phyloP scores from a whole-genome alignment of 495 filamentous ascomycete species.

The Aspergillus coremiiformis region DNA sequence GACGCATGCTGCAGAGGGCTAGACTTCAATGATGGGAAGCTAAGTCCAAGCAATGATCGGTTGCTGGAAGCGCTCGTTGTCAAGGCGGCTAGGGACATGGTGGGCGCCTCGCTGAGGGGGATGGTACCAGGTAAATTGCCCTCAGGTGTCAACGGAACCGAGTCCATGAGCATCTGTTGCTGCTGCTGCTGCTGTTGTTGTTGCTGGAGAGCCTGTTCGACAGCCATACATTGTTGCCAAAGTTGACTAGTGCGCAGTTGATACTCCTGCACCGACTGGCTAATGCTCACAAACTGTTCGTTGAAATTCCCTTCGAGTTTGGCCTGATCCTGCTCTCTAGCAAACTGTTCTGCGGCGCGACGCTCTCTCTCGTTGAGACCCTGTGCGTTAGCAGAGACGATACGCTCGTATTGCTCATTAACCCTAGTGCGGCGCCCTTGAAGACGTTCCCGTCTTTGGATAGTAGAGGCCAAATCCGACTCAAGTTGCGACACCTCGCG shows the following conservation, averaged over 20 bases:
- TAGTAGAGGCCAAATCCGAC: slow-evolving; percentile 55
- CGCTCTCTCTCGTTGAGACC: slow-evolving; percentile 69
- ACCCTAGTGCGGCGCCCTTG: slow-evolving; percentile 67
- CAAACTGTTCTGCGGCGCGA: slow-evolving; percentile 59
- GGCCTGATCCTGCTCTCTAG: slow-evolving; percentile 55
- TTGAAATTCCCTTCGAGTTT: slow-evolving; percentile 46
- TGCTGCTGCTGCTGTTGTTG: slow-evolving; percentile 31
- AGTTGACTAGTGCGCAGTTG: slow-evolving; percentile 40
- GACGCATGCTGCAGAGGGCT: slow-evolving; percentile 37
- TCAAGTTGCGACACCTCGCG: slow-evolving; percentile 57
- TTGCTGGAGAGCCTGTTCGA: slow-evolving; percentile 42
- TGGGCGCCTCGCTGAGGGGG: slow-evolving; percentile 26
- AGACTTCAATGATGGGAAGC: slow-evolving; percentile 33
- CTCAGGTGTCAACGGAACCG: slow-evolving; percentile 42
- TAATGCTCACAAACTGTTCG: slow-evolving; percentile 40
- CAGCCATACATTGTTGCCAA: slow-evolving; percentile 41
- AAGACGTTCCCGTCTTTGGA: slow-evolving; percentile 73
- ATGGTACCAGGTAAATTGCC: slow-evolving; percentile 44
- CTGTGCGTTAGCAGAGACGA: slow-evolving; percentile 67
- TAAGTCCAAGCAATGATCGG: slow-evolving; percentile 35
- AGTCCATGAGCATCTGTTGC: slow-evolving; percentile 39
- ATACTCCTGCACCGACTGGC: slow-evolving; percentile 41
- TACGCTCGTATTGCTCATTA: slow-evolving; percentile 69
- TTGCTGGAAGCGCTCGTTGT: slow-evolving; percentile 27
- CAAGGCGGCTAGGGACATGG: slow-evolving; percentile 17